Evolutionary conservation across 129 eudicot species (phyloP), one percentile per base, ranked within the genome.

Genomic region (Saposhnikovia divaricata): DNA sequence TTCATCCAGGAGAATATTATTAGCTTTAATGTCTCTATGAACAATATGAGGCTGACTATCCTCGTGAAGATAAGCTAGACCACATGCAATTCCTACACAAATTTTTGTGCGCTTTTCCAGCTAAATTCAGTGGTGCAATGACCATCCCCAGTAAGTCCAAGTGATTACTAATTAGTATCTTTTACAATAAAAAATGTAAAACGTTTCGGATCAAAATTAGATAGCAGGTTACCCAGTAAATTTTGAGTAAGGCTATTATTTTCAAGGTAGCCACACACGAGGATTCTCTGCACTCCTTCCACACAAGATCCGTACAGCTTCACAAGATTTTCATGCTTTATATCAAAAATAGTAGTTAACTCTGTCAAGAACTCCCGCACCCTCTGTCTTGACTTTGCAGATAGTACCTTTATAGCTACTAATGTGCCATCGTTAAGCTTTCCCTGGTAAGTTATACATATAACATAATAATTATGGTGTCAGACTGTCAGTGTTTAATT

Each of bases 1-100:
- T 87, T 86, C 86, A 81, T 93, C 98, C 16, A 93, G 98, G 78
- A 93, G 96, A 81, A 93, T n/a, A 82, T 91, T 93, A 87, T 97
- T 91, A 50, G 98, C 91, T 78, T 93, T 93, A 23, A 93, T 93
- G 71, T 93, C 98, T 82, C 97, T 91, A 27, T 93, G 98, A 82
- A 93, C 85, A 71, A 93, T 79, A 88, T 78, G 91, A 68, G 98
- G 98, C 61, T 82, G 83, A 65, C 88, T 83, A 84, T 88, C 97
- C 78, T 91, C 98, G 74, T 93, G 98, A 76, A 93, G 98, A 83
- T 85, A 93, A 7, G 89, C 87, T 74, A 93, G 92, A 77, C 98
- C 98, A 50, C 82, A 78, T 80, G 97, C 96, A n/a, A 91, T 83
- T 37, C 93, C 97, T 75, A 88, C 87, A 83, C 97, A 88, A 68